A percentile compares a stretch with the other conserved stretches of the same genome.
Evolutionary conservation across 176 grass and related monocot genomes (phyloP).

Genomic region (Hsuehochloa calcarea): DNA sequence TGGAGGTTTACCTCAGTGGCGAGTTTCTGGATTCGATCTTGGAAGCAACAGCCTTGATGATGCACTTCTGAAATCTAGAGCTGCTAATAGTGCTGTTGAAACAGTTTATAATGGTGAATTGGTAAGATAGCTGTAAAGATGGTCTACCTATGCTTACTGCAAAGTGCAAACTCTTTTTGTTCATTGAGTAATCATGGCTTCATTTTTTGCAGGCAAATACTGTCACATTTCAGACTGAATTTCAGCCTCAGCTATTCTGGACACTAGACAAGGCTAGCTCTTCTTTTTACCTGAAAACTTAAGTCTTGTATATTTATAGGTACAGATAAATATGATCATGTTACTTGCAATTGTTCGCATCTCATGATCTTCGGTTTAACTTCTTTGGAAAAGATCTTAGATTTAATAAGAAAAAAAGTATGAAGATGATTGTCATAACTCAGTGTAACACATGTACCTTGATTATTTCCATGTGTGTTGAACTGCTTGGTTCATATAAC

Average conservation of each 20-base stretch:
- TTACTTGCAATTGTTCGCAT: not conserved
- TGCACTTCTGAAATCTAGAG: conserved; percentile 47
- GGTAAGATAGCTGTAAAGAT: conserved; percentile 43
- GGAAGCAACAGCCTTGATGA: conserved; percentile 39
- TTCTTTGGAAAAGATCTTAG: not conserved
- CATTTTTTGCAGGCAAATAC: conserved; percentile 39
- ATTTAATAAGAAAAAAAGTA: not conserved
- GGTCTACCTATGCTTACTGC: not conserved
- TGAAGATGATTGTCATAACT: not conserved
- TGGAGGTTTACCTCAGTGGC: conserved; percentile 90
- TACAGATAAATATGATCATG: not conserved
- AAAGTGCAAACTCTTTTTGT: conserved; percentile 1
- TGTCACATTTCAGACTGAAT: conserved; percentile 64
- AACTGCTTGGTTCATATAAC: conserved; percentile 32
- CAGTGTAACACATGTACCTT: not conserved
- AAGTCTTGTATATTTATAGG: not conserved
- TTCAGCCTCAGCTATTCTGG: conserved; percentile 79
- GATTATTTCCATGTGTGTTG: not conserved
- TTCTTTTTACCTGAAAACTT: conserved; percentile 24
- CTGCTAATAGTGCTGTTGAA: conserved; percentile 57
- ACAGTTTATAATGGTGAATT: conserved; percentile 54
- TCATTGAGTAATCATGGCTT: not conserved
- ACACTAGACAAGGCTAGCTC: conserved; percentile 60
- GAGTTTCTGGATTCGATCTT: conserved; percentile 61
- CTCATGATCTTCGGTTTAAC: not conserved